phyloP scores from a whole-genome alignment of 352 stramenopile species.

The Blastocystis sp. region DNA sequence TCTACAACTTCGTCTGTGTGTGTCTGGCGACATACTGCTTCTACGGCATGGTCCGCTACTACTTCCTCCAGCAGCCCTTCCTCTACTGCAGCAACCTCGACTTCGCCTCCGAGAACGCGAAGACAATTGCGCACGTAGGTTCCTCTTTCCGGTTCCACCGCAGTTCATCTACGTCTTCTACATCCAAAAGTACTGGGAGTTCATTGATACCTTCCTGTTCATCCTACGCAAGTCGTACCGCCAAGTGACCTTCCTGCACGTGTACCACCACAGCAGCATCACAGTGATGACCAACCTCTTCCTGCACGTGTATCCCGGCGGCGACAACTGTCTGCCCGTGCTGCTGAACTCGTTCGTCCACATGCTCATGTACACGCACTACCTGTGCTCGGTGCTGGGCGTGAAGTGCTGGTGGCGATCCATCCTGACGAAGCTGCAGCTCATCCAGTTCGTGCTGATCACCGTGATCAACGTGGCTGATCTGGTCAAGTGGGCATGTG shows the following conservation, averaged over 20 bases:
- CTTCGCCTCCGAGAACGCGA: neutral
- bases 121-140: constrained; percentile 26
- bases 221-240: constrained; percentile 53
- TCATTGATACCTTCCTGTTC: constrained; percentile 52
- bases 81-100: constrained; percentile 37
- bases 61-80: neutral
- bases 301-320: constrained; percentile 10
- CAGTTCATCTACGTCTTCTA: constrained; percentile 50
- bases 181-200: constrained; percentile 55
- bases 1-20: constrained; percentile 52
- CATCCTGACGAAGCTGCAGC: constrained; percentile 34
- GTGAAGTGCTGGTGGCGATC: constrained; percentile 56
- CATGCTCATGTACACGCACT: constrained; percentile 56
- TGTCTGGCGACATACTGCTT: constrained; percentile 49
- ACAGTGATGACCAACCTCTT: constrained; percentile 24
- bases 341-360: constrained; percentile 50
- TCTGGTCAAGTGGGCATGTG: constrained; percentile 18
- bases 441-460: constrained; percentile 54
- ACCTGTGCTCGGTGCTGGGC: constrained; percentile 46
- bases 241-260: constrained; percentile 55
- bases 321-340: constrained; percentile 43
- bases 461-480: constrained; percentile 12
- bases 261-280: constrained; percentile 56
- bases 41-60: constrained; percentile 4
- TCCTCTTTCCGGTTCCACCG: neutral